These are phyloP conservation scores for Fusarium aywerte DNA, from an alignment of 2,329 filamentous ascomycete species.

Conservation along the genomic window DNA sequence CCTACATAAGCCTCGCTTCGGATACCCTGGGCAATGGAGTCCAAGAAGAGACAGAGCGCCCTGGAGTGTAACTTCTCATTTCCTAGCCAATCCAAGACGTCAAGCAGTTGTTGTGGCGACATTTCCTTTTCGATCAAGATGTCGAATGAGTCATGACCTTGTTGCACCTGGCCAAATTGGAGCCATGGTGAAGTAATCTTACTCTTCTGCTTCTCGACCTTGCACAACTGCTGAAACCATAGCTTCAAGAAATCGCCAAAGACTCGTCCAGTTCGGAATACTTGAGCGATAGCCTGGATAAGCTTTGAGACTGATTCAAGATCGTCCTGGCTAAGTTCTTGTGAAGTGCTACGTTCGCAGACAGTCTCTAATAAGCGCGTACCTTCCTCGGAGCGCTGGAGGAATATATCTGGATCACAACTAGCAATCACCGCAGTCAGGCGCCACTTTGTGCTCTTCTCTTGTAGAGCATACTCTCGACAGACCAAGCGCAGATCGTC, in stretches of 20 bases:
- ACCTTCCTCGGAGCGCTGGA: slow-evolving; percentile 53
- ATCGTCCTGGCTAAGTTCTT: slow-evolving; percentile 33
- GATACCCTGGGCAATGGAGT: slow-evolving; percentile 57
- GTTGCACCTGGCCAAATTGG: slow-evolving; percentile 36
- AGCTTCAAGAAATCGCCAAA: slow-evolving; percentile 58
- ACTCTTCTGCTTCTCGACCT: slow-evolving; percentile 48
- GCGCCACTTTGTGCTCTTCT: slow-evolving; percentile 54
- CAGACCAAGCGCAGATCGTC: slow-evolving; percentile 57
- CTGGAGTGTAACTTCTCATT: slow-evolving; percentile 47
- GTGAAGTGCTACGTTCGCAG: slow-evolving; percentile 50
- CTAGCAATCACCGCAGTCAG: slow-evolving; percentile 55
- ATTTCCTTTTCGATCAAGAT: slow-evolving; percentile 56
- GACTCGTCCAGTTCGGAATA: slow-evolving; percentile 58
- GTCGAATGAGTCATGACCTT: slow-evolving; percentile 34
- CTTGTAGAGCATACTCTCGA: slow-evolving; percentile 54
- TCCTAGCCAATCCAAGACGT: slow-evolving; percentile 57
- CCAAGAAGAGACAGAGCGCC: slow-evolving; percentile 56
- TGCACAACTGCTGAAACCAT: slow-evolving; percentile 58
- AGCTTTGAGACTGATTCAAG: slow-evolving; percentile 49
- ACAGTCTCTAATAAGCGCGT: slow-evolving; percentile 54
- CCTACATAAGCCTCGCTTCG: slow-evolving; percentile 57
- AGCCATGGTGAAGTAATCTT: slow-evolving; percentile 51
- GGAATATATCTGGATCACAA: slow-evolving; percentile 61
- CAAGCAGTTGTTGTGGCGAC: slow-evolving; percentile 57
- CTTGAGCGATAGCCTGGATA: slow-evolving; percentile 56